Evolutionary conservation across 768 basidiomycete species (phyloP), one percentile per base, ranked within the genome.

Genomic region (Tubosaeta sp.): DNA sequence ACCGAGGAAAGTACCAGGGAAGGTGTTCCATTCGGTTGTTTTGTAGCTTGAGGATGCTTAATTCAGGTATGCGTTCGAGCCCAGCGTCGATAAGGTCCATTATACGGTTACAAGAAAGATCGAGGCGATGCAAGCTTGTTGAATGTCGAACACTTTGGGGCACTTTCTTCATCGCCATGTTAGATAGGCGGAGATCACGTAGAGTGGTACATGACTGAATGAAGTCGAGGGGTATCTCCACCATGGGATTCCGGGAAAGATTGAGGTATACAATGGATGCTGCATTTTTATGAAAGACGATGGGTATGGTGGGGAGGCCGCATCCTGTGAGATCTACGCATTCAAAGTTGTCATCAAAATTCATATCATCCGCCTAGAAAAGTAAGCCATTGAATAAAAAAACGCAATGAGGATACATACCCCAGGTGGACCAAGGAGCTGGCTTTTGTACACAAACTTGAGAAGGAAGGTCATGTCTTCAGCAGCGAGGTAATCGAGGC

Each of bases 141-240:
- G 86, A 86, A 59, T 90, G 82, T 50, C 84, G 84, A 10, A 98
- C 80, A 51, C 83, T 87, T 48, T 82, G 82, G 0, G 96, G 96
- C 0, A 97, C 87, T 55, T 87, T 86, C 70, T 95, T 96, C 79
- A 97, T 87, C 12, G 90, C 90, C 88, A 95, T 95, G 57, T 90
- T 83, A 10, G 87, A 85, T 35, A 99, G 74, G 8, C 86, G 82
- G 38, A 99, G 81, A 60, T 96, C 94, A 50, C 86, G 84, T 9
- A 99, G 79, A 6, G 76, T 80, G 1, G 80, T 81, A 63, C 93
- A 95, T 6, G 86, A 82, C 68, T 96, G 90, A 51, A 96, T 86
- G 65, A 99, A 99, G 69, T 98, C 96, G 44, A 92, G 83, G 1
- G 95, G 96, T 31, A 98, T 87, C 67, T 98, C 94, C 48, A 94